Evolutionary conservation across 192 early-diverging fungal species (phyloP).

Genomic region (Mortierella hygrophila): DNA sequence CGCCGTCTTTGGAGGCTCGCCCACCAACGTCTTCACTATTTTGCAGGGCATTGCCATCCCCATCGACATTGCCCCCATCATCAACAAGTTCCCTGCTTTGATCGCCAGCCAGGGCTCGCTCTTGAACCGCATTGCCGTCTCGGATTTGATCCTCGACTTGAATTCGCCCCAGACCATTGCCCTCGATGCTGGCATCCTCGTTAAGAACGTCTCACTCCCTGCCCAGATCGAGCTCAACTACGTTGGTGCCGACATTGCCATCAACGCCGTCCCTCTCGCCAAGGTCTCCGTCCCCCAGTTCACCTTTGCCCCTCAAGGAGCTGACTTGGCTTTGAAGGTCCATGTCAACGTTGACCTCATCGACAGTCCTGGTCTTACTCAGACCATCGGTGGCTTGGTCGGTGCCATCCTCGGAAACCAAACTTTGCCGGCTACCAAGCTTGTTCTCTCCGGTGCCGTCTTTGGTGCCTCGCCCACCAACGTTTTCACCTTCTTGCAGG

Average conservation of each 20-base stretch:
- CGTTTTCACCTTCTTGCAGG: constrained; percentile 45
- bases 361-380: constrained; percentile 21
- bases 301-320: constrained; percentile 21
- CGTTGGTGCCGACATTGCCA: constrained; percentile 35
- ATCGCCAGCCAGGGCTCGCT: constrained; percentile 17
- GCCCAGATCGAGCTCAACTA: constrained; percentile 51
- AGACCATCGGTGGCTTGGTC: constrained; percentile 25
- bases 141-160: constrained; percentile 25
- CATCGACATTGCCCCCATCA: constrained; percentile 25
- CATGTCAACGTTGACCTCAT: constrained; percentile 24
- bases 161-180: constrained; percentile 49
- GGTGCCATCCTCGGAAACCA: constrained; percentile 20
- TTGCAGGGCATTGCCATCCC: constrained; percentile 36
- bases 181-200: constrained; percentile 26
- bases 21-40: constrained; percentile 40
- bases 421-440: constrained; percentile 16
- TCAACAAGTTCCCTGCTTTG: constrained; percentile 28
- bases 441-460: constrained; percentile 31
- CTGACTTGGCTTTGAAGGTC: constrained; percentile 21
- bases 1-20: constrained; percentile 35
- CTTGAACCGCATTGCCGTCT: constrained; percentile 22
- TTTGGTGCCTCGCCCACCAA: constrained; percentile 40
- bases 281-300: constrained; percentile 29
- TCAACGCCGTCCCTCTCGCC: constrained; percentile 26
- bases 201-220: constrained; percentile 47